Evolutionary conservation across 441 rosid genomes (phyloP), one percentile per base, ranked within the genome.

Genomic region (Populus hybrid): DNA sequence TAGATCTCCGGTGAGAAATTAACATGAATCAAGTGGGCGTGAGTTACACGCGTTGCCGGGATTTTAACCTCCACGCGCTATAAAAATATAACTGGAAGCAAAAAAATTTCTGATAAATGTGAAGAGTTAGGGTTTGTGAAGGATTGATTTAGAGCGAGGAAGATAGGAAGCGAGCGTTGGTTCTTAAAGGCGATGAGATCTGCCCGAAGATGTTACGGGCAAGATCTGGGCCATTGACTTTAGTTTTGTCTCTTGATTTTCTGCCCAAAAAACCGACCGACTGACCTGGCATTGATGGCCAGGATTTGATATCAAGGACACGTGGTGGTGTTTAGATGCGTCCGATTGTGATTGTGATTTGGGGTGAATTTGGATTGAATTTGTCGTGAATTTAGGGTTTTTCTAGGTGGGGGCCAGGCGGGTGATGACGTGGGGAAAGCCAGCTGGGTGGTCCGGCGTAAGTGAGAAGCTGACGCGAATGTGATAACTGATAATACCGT

Each of bases 171-270:
- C 78, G 65, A 70, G 74, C 85, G 81, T 69, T 82, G 79, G 75
- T 35, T 83, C 88, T 91, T 91, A 89, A 91, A 91, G 93, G 85
- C 86, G 24, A 81, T 61, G 78, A 87, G 91, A 88, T 89, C 93
- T 89, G 86, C 88, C 95, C 91, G 82, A 1, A 0, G 8, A 7
- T 6, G 9, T 23, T 9, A 35, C 86, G 91, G 91, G 90, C 86
- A 85, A 46, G 4, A 59, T 79, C 76, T 11, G 14, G n/a, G 11
- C 85, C 89, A 84, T 84, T 72, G 67, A 53, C 76, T 80, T 11
- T 1, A 24, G 32, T 46, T 74, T 71, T 9, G 3, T 7, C 28
- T 19, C 63, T 76, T 24, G 76, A 83, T 80, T 83, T 11, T 32
- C 28, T 78, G 81, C 84, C 89, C 88, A 30, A 34, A 3, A 7